Evolutionary conservation across 306 rosid species (phyloP).

Genomic region (Parietaria judaica): DNA sequence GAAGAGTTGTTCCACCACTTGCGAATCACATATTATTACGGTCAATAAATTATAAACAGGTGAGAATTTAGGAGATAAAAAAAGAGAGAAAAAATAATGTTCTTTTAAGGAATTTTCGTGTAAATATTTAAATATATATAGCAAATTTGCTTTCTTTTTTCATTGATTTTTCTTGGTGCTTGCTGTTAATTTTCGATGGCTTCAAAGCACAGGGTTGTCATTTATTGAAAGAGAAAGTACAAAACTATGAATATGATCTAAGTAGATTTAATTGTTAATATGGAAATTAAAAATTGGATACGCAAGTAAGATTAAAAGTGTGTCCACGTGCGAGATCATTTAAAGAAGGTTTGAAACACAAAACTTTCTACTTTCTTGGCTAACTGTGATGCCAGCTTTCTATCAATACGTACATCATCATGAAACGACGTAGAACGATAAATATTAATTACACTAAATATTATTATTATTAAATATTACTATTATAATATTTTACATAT

Average conservation of each 20-base stretch:
- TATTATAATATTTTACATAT: too few species aligned
- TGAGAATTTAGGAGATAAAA: background rate
- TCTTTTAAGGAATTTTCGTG: slow-evolving; percentile 11
- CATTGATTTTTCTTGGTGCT: background rate
- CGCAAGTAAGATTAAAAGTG: background rate
- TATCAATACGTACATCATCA: slow-evolving; percentile 18
- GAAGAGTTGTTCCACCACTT: slow-evolving; percentile 18
- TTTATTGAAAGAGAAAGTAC: background rate
- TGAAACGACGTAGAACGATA: slow-evolving; percentile 6
- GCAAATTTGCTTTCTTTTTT: slow-evolving; percentile 29
- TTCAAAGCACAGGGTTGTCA: background rate
- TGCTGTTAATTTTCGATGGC: background rate
- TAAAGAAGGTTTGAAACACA: slow-evolving; percentile 18
- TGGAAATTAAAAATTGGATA: background rate
- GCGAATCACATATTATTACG: slow-evolving; percentile 43
- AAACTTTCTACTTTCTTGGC: slow-evolving; percentile 25
- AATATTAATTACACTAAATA: background rate
- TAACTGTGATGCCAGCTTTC: slow-evolving; percentile 35
- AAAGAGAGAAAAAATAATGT: slow-evolving; percentile 9
- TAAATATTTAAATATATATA: slow-evolving; percentile 23
- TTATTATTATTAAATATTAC: too few species aligned
- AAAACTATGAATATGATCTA: background rate
- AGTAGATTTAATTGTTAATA: too few species aligned
- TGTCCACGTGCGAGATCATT: slow-evolving; percentile 13
- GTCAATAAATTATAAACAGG: slow-evolving; percentile 23